Conservation (phyloP, 108 stramenopile genomes). For the Pseudonitzschia delicatissima region DNA sequence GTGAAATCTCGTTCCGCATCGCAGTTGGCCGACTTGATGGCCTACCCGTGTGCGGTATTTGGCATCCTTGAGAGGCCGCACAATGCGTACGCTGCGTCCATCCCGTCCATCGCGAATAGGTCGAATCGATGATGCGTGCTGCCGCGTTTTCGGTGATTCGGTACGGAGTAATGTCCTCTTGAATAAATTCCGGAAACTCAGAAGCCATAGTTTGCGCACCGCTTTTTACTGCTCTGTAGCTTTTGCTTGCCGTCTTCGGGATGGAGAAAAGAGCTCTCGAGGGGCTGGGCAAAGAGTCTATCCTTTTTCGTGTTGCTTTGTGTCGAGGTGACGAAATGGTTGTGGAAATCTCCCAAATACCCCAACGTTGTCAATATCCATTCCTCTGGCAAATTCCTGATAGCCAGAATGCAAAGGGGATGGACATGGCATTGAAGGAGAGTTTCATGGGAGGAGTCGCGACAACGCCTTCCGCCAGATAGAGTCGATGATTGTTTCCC, state of each 20-base stretch:
- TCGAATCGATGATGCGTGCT: slow-evolving; percentile 29
- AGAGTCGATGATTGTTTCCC: background rate
- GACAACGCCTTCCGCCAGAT: slow-evolving; percentile 31
- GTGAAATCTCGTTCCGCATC: background rate
- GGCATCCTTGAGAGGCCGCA: background rate
- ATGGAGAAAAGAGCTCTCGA: background rate
- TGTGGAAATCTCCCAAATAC: too few relatives aligned
- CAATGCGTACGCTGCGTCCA: background rate
- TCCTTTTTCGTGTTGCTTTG: background rate
- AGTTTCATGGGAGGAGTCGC: slow-evolving; percentile 15
- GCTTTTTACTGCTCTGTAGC: background rate
- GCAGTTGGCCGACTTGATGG: background rate
- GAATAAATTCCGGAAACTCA: slow-evolving; percentile 28
- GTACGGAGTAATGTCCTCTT: slow-evolving; percentile 53
- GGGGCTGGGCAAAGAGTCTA: slow-evolving; percentile 6
- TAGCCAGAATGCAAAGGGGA: too few relatives aligned
- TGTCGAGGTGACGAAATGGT: too few relatives aligned
- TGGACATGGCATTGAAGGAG: background rate
- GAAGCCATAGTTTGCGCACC: too few relatives aligned
- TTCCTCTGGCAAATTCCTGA: too few relatives aligned
- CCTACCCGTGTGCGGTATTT: background rate
- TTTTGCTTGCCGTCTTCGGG: background rate
- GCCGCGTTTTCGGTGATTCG: slow-evolving; percentile 39
- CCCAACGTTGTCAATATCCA: too few relatives aligned
- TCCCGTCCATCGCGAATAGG: background rate